Conservation (phyloP, 2,329 filamentous ascomycete genomes). For the Cladosporium cucumerinum region DNA sequence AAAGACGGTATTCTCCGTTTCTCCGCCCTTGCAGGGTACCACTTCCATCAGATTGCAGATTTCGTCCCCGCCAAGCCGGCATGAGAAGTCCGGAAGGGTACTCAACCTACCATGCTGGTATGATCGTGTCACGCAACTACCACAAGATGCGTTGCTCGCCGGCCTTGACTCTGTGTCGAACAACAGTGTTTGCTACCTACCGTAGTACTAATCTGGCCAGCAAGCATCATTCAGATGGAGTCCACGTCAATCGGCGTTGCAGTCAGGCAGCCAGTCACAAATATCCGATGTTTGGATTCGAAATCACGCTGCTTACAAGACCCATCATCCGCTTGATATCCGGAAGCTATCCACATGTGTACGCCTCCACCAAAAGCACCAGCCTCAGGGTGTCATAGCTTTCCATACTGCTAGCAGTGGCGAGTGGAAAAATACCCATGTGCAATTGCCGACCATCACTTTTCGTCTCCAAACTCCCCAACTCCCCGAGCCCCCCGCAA, state of each 20-base stretch:
- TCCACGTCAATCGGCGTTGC: background rate
- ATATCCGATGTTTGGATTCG: background rate
- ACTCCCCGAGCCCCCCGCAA: slow-evolving; percentile 5
- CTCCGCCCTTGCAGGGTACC: background rate
- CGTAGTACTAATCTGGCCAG: background rate
- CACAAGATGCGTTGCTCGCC: background rate
- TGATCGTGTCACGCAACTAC: background rate
- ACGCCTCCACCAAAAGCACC: background rate
- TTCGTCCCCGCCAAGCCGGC: background rate
- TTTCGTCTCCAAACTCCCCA: background rate
- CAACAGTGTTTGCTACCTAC: background rate
- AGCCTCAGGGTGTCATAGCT: background rate
- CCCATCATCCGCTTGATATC: background rate
- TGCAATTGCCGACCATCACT: background rate
- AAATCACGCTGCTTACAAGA: background rate
- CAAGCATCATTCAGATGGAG: background rate
- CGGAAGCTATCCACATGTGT: background rate
- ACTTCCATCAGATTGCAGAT: background rate
- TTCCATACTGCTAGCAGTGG: background rate
- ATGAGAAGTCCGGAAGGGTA: background rate
- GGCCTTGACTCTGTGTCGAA: background rate
- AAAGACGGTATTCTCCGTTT: background rate
- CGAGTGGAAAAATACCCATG: background rate
- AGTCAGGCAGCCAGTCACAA: background rate
- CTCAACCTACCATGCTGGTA: background rate